These are phyloP conservation scores for Decorospora gaudefroyi DNA, from an alignment of 2,329 filamentous ascomycete species.

Conservation along the genomic window DNA sequence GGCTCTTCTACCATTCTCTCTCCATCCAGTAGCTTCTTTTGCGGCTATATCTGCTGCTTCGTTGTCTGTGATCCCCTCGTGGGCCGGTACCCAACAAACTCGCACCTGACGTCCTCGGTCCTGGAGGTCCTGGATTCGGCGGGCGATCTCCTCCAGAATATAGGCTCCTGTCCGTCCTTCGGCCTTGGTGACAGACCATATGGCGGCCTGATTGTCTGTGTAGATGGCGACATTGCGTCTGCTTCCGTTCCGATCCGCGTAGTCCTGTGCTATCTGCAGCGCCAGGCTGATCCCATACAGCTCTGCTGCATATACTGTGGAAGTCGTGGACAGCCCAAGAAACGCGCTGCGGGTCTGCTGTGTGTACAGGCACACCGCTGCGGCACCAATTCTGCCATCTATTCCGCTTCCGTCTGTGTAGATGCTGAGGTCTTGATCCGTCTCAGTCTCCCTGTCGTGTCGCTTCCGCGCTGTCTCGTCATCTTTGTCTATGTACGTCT, in stretches of 20 bases:
- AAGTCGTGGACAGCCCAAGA: constrained; percentile 14
- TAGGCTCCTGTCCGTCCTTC: constrained; percentile 19
- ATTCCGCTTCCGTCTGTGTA: constrained; percentile 30
- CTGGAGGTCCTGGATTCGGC: constrained; percentile 16
- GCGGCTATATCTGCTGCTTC: too few relatives aligned
- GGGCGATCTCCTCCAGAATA: constrained; percentile 20
- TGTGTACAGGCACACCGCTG: constrained; percentile 20
- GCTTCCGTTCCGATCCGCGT: constrained; percentile 12
- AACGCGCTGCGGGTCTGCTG: constrained; percentile 17
- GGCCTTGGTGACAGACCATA: constrained; percentile 17
- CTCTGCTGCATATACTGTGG: constrained; percentile 19
- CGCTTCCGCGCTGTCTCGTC: constrained; percentile 14
- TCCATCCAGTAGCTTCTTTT: constrained; percentile 24
- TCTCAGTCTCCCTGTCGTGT: constrained; percentile 18
- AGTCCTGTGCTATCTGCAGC: constrained; percentile 22
- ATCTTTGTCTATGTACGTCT: constrained; percentile 18
- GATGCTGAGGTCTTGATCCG: constrained; percentile 21
- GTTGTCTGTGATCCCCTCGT: too few relatives aligned
- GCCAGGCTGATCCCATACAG: constrained; percentile 24
- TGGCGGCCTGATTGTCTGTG: constrained; percentile 25
- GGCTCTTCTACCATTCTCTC: constrained; percentile 12
- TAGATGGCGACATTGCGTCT: constrained; percentile 18
- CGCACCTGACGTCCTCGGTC: too few relatives aligned
- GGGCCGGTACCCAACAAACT: too few relatives aligned
- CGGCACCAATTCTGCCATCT: constrained; percentile 16